Percentiles rank a stretch among this genome's conserved stretches.
These are phyloP conservation scores for Handroanthus guayacan DNA, from an alignment of 257 asterid genomes.

Conservation along the genomic window DNA sequence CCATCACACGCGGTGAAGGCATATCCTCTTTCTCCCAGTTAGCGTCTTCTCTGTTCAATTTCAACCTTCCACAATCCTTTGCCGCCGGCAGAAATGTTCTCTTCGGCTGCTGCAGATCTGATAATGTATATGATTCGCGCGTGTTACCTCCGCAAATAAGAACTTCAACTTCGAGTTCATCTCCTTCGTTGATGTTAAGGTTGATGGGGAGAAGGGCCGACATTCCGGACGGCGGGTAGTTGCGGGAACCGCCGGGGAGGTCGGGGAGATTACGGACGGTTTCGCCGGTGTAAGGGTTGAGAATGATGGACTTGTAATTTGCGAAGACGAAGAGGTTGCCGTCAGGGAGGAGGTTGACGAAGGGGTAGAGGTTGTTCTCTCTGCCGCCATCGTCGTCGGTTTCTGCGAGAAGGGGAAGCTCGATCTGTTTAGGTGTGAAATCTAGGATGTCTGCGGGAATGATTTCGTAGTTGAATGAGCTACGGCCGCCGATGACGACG, in stretches of 20 bases:
- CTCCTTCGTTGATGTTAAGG: conserved; percentile 36
- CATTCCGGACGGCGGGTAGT: conserved; percentile 82
- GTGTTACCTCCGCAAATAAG: conserved; percentile 84
- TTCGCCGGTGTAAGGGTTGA: conserved; percentile 67
- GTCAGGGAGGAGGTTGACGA: conserved; percentile 82
- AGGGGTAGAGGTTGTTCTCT: conserved; percentile 87
- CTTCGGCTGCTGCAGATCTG: conserved; percentile 55
- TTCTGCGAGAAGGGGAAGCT: conserved; percentile 62
- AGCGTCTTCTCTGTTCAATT: conserved; percentile 34
- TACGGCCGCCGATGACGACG: conserved; percentile 74
- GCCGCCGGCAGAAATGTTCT: conserved; percentile 58
- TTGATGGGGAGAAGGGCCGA: conserved; percentile 80
- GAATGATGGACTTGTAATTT: conserved; percentile 65
- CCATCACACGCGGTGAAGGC: conserved; percentile 85
- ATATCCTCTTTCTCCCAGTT: conserved; percentile 77
- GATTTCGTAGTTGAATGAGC: conserved; percentile 68
- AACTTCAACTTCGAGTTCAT: conserved; percentile 44
- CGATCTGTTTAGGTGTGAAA: conserved; percentile 48
- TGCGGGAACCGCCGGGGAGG: conserved; percentile 69
- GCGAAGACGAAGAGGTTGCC: conserved; percentile 84
- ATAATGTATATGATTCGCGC: conserved; percentile 49
- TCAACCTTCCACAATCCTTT: conserved; percentile 70
- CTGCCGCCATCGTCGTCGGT: conserved; percentile 55
- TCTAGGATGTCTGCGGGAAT: conserved; percentile 56
- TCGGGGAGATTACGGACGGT: conserved; percentile 62